Percentiles rank a stretch among this genome's conserved stretches.
phyloP scores from a whole-genome alignment of 2,329 filamentous ascomycete species.

The Sclerotinia nivalis region DNA sequence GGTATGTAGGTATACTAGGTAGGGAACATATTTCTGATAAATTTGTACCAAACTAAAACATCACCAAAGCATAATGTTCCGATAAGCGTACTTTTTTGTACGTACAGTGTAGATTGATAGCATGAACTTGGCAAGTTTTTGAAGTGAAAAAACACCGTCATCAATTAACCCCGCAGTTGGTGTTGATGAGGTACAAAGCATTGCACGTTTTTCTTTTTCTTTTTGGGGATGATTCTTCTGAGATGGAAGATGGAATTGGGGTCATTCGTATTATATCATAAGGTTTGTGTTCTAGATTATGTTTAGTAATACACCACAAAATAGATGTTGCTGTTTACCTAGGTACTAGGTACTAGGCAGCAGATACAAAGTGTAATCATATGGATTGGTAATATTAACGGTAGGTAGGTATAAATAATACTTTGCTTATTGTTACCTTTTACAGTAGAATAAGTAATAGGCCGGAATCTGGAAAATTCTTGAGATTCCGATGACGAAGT shows the following conservation, averaged over 20 bases:
- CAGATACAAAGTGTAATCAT: neutral
- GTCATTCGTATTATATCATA: too few species aligned
- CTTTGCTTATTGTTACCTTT: neutral
- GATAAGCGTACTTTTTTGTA: neutral
- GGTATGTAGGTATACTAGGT: too few species aligned
- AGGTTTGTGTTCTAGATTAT: neutral
- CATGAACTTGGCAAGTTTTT: neutral
- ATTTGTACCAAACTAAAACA: too few species aligned
- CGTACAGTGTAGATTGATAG: neutral
- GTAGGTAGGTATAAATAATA: neutral
- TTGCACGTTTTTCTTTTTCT: neutral
- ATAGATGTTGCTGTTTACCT: neutral
- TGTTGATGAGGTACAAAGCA: neutral
- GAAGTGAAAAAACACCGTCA: neutral
- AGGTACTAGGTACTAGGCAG: neutral
- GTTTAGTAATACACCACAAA: neutral
- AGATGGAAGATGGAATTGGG: neutral
- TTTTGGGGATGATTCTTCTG: neutral
- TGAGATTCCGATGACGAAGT: neutral
- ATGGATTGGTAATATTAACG: neutral
- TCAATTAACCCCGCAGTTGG: neutral
- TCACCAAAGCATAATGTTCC: neutral
- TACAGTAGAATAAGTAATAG: neutral
- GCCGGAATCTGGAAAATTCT: conserved; percentile 7
- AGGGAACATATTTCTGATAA: neutral